Percentiles rank a stretch among this genome's conserved stretches.
phyloP scores from a whole-genome alignment of 139 green algal genomes.

The Raphidocelis subcapitata region DNA sequence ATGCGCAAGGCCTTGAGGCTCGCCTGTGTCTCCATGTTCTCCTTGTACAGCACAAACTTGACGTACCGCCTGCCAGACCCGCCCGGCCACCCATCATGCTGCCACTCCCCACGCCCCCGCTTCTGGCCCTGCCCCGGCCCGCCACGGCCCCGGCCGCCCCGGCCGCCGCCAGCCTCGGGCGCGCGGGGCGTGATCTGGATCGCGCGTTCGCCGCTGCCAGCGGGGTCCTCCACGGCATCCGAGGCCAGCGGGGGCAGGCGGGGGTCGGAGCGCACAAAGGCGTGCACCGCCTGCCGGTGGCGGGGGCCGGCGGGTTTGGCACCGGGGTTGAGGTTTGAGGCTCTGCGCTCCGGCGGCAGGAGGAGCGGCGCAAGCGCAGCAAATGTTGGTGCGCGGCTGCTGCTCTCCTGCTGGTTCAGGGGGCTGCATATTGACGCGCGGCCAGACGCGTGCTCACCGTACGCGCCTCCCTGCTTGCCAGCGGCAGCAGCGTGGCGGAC shows the following conservation, averaged over 20 bases:
- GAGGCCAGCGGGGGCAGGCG: slow-evolving; percentile 31
- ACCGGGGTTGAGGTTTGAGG: not conserved
- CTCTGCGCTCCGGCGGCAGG: not conserved
- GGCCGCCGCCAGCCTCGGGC: not conserved
- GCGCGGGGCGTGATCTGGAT: not conserved
- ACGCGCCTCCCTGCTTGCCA: no score
- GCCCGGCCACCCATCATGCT: slow-evolving; percentile 40
- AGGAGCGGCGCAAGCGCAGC: no score
- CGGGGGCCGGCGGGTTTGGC: not conserved
- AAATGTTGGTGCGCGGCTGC: no score
- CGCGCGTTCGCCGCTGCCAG: not conserved
- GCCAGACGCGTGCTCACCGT: no score
- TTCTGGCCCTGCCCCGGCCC: slow-evolving; percentile 12
- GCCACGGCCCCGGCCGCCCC: not conserved
- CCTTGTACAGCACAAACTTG: slow-evolving; percentile 86
- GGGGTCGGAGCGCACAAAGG: slow-evolving; percentile 39
- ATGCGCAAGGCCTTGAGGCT: not conserved
- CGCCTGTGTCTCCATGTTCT: slow-evolving; percentile 88
- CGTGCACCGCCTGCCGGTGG: slow-evolving; percentile 28
- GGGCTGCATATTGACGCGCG: no score
- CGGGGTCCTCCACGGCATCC: slow-evolving; percentile 1
- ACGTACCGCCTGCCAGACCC: slow-evolving; percentile 41
- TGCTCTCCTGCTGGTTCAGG: no score
- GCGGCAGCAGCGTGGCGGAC: no score
- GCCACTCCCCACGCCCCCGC: slow-evolving; percentile 3